A percentile compares a stretch with the other conserved stretches of the same genome.
phyloP scores from a whole-genome alignment of 208 protist genomes.

The Novymonas esmeraldas region DNA sequence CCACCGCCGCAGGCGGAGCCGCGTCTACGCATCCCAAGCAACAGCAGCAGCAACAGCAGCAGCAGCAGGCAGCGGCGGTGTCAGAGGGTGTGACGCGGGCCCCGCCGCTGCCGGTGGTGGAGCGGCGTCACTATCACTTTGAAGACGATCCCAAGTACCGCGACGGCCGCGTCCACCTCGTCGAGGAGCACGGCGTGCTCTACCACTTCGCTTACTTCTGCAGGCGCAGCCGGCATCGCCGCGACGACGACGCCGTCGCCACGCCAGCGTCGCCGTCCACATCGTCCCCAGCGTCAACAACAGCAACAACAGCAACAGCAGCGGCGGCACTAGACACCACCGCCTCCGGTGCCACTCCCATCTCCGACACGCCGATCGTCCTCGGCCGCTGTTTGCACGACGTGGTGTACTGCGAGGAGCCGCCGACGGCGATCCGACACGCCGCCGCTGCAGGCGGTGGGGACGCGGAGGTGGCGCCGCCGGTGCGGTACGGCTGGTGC shows the following conservation, averaged over 20 bases:
- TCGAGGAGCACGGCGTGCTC: slow-evolving; percentile 62
- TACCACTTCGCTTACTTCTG: slow-evolving; percentile 60
- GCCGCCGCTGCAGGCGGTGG: background rate
- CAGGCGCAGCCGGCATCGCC: background rate
- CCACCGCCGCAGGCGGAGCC: background rate
- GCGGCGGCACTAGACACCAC: background rate
- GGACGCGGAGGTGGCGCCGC: slow-evolving; percentile 21
- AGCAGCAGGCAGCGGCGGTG: no score
- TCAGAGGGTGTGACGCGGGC: slow-evolving; percentile 10
- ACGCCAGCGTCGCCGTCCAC: background rate
- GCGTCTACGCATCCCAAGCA: background rate
- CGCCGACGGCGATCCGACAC: background rate
- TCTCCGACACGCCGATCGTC: slow-evolving; percentile 16
- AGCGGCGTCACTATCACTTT: slow-evolving; percentile 43
- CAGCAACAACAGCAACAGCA: background rate
- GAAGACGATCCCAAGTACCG: slow-evolving; percentile 36
- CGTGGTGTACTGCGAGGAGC: slow-evolving; percentile 30
- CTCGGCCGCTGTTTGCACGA: slow-evolving; percentile 32
- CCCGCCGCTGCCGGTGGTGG: slow-evolving; percentile 24
- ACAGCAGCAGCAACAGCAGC: slow-evolving; percentile 10
- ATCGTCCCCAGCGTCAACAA: background rate
- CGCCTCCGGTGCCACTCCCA: background rate
- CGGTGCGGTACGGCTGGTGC: slow-evolving; percentile 32
- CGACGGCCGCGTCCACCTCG: slow-evolving; percentile 64
- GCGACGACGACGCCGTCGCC: background rate